These are phyloP conservation scores for Scheffersomyces amazonensis DNA, from an alignment of 805 yeast species.

Conservation along the genomic window DNA sequence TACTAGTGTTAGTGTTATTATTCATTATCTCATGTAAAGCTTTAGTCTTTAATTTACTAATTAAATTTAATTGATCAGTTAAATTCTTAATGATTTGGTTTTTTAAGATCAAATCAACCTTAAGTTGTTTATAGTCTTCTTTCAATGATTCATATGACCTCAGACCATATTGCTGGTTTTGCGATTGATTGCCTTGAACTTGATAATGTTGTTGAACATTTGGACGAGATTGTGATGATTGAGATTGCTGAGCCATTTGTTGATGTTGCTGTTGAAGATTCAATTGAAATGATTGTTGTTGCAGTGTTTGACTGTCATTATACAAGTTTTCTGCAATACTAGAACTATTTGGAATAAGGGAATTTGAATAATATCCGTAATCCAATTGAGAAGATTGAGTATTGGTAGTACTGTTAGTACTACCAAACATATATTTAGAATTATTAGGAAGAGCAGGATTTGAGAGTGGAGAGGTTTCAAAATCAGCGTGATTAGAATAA, in stretches of 20 bases:
- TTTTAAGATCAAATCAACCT: slow-evolving; percentile 53
- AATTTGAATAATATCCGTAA: neutral
- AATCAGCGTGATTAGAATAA: slow-evolving; percentile 1
- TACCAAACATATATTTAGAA: slow-evolving; percentile 4
- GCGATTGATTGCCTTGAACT: slow-evolving; percentile 5
- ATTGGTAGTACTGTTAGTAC: neutral
- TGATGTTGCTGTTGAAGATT: too few species aligned
- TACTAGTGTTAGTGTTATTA: slow-evolving; percentile 1
- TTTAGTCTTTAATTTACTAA: slow-evolving; percentile 14
- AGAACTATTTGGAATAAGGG: neutral
- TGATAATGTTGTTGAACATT: neutral
- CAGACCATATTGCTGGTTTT: slow-evolving; percentile 1
- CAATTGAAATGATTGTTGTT: too few species aligned
- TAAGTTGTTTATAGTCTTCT: slow-evolving; percentile 34
- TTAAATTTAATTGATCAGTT: slow-evolving; percentile 27
- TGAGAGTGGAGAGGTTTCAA: slow-evolving; percentile 2
- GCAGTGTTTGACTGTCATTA: neutral
- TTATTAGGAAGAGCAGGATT: slow-evolving; percentile 2
- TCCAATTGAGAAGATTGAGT: neutral
- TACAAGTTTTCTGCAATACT: neutral
- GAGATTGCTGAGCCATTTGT: too few species aligned
- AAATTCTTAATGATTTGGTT: slow-evolving; percentile 41
- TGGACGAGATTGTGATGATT: neutral
- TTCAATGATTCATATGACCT: slow-evolving; percentile 7
- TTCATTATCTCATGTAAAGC: slow-evolving; percentile 2